Evolutionary conservation across 495 filamentous ascomycete genomes (phyloP).

Genomic region (Annulohypoxylon bovei): DNA sequence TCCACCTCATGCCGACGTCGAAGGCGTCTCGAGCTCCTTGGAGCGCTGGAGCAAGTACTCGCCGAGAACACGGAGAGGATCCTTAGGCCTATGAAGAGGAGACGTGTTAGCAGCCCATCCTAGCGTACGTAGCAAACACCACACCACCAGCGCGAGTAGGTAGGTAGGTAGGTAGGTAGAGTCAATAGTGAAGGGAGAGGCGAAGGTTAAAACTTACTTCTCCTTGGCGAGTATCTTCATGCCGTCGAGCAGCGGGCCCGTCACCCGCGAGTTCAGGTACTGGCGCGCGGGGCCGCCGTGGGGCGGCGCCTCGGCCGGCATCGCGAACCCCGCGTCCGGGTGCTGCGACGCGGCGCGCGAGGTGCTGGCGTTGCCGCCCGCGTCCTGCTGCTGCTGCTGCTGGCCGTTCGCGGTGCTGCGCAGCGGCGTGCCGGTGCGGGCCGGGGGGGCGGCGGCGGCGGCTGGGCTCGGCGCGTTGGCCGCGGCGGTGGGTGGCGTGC

Average conservation of each 20-base stretch:
- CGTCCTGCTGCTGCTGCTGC: conserved; percentile 15
- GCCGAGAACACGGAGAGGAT: conserved; percentile 84
- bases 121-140: neutral
- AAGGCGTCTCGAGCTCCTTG: conserved; percentile 71
- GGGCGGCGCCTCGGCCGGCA: conserved; percentile 63
- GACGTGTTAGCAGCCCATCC: conserved; percentile 33
- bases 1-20: conserved; percentile 17
- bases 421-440: conserved; percentile 52
- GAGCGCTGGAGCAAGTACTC: conserved; percentile 88
- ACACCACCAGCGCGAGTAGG: neutral
- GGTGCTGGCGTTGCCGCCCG: conserved; percentile 28
- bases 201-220: conserved; percentile 68
- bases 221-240: conserved; percentile 89
- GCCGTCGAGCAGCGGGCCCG: conserved; percentile 83
- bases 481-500: neutral
- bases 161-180: neutral
- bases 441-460: conserved; percentile 35
- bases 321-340: conserved; percentile 58
- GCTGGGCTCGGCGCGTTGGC: conserved; percentile 52
- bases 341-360: conserved; percentile 64
- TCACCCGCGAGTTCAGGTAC: conserved; percentile 91
- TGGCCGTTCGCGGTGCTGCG: conserved; percentile 39
- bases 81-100: conserved; percentile 68
- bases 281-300: conserved; percentile 88
- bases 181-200: neutral